Evolutionary conservation across 257 asterid genomes (phyloP).

Genomic region (Penstemon newberryi): DNA sequence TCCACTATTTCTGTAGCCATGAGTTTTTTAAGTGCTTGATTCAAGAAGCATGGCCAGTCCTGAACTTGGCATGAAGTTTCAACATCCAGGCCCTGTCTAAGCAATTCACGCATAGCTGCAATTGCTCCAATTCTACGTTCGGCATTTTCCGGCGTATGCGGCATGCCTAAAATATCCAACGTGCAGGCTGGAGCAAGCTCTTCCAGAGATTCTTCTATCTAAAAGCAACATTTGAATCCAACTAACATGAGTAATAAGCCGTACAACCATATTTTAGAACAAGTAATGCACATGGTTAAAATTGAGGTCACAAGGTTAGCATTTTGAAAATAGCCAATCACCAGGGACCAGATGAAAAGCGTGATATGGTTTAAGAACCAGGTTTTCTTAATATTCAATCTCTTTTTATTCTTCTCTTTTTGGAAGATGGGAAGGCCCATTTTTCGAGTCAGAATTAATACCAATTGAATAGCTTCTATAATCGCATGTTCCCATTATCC

Average conservation of each 20-base stretch:
- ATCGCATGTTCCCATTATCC: constrained; percentile 3
- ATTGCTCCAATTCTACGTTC: constrained; percentile 91
- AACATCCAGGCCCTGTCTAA: constrained; percentile 91
- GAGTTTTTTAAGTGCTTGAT: constrained; percentile 83
- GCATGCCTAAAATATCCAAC: constrained; percentile 86
- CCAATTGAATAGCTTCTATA: constrained; percentile 15
- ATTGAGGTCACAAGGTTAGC: constrained; percentile 11
- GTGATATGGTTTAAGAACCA: constrained; percentile 12
- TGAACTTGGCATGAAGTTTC: constrained; percentile 91
- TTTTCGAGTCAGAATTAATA: constrained; percentile 19
- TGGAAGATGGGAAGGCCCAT: constrained; percentile 7
- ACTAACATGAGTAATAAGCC: constrained; percentile 25
- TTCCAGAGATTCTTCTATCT: constrained; percentile 98
- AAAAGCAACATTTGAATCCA: constrained; percentile 33
- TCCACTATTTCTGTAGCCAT: constrained; percentile 91
- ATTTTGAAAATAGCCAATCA: constrained; percentile 13
- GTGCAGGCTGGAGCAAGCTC: constrained; percentile 99
- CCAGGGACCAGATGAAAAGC: neutral
- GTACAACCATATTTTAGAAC: constrained; percentile 15
- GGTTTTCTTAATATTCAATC: neutral
- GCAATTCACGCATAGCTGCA: constrained; percentile 88
- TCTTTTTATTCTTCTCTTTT: constrained; percentile 9
- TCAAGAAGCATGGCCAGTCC: constrained; percentile 95
- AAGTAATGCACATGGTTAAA: constrained; percentile 22
- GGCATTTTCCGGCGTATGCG: constrained; percentile 91